phyloP scores from a whole-genome alignment of 768 basidiomycete species.

The Cystobasidium tubakii region DNA sequence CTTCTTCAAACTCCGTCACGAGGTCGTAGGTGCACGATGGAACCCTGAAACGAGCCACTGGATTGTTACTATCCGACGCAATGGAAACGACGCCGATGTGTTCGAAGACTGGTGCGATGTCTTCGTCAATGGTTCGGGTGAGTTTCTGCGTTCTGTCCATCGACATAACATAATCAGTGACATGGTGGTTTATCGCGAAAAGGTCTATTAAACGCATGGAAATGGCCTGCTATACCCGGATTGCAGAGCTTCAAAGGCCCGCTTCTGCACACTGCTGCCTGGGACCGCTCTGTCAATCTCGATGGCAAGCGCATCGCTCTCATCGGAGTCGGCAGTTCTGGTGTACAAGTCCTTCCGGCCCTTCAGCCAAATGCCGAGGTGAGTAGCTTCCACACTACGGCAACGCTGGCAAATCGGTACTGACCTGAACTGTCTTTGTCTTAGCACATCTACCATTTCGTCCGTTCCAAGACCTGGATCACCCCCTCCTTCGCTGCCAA shows the following conservation, averaged over 20 bases:
- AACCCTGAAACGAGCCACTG: slow-evolving; percentile 58
- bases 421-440: too few species aligned
- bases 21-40: slow-evolving; percentile 56
- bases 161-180: too few species aligned
- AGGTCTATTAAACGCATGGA: slow-evolving; percentile 54
- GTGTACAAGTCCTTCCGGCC: slow-evolving; percentile 42
- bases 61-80: slow-evolving; percentile 51
- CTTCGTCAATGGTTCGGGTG: slow-evolving; percentile 56
- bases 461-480: slow-evolving; percentile 43
- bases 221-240: slow-evolving; percentile 62
- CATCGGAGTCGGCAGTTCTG: slow-evolving; percentile 43
- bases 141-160: too few species aligned
- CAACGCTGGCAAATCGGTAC: background rate
- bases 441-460: slow-evolving; percentile 28
- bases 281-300: slow-evolving; percentile 50
- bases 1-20: slow-evolving; percentile 43
- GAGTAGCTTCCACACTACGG: slow-evolving; percentile 27
- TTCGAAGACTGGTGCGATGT: slow-evolving; percentile 60
- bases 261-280: slow-evolving; percentile 59
- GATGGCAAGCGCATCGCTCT: slow-evolving; percentile 43
- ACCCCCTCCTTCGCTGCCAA: slow-evolving; percentile 41
- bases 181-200: too few species aligned
- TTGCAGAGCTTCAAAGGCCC: slow-evolving; percentile 57
- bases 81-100: slow-evolving; percentile 48
- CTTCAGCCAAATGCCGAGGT: slow-evolving; percentile 37